These are phyloP conservation scores for Malus hybrid DNA, from an alignment of 331 rosid genomes.

Conservation along the genomic window DNA sequence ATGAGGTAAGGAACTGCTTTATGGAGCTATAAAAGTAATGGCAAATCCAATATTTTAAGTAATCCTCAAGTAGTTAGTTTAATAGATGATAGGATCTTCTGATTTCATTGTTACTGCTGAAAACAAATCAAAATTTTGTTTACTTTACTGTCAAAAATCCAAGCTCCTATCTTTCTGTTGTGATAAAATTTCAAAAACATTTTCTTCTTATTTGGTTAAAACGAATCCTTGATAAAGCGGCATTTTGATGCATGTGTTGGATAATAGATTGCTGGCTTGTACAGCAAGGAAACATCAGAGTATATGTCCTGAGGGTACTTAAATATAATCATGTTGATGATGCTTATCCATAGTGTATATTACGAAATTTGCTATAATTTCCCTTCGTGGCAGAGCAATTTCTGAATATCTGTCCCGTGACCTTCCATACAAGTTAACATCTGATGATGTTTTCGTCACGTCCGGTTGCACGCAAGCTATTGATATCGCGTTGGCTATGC, in stretches of 20 bases:
- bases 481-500: slow-evolving; percentile 78
- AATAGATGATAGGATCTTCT: not conserved
- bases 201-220: no score
- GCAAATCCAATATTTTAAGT: no score
- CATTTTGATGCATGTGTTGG: not conserved
- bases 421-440: slow-evolving; percentile 71
- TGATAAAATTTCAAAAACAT: no score
- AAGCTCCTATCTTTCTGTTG: no score
- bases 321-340: not conserved
- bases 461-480: slow-evolving; percentile 98
- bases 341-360: not conserved
- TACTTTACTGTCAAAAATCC: not conserved
- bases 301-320: not conserved
- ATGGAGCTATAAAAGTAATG: not conserved
- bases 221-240: not conserved
- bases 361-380: not conserved
- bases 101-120: no score
- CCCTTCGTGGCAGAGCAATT: slow-evolving; percentile 44
- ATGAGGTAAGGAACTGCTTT: not conserved
- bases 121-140: not conserved
- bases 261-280: not conserved
- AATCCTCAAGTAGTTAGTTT: not conserved
- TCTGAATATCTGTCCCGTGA: slow-evolving; percentile 82
- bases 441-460: slow-evolving; percentile 83
- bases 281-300: not conserved